Conservation (phyloP, 345 rosid genomes). For the Alliaria petiolata region DNA sequence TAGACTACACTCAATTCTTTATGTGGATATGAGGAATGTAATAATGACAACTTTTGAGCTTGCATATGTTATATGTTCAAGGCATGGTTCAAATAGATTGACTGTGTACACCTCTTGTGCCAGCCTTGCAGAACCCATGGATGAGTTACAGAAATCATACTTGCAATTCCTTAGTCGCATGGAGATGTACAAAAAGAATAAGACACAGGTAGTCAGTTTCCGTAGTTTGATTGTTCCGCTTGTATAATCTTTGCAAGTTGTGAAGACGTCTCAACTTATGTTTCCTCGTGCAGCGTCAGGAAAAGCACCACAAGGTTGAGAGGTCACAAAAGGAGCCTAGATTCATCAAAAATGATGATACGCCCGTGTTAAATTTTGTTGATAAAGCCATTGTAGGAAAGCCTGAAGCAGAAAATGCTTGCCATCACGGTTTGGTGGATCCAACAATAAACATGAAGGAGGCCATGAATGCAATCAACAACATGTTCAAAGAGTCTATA, state of each 20-base stretch:
- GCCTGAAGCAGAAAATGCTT: slow-evolving; percentile 68
- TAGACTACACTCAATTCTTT: too few relatives aligned
- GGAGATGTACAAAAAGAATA: slow-evolving; percentile 64
- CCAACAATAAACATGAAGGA: slow-evolving; percentile 87
- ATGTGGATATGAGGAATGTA: neutral
- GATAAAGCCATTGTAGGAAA: slow-evolving; percentile 72
- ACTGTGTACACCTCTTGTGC: slow-evolving; percentile 7
- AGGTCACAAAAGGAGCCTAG: slow-evolving; percentile 28
- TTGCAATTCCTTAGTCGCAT: slow-evolving; percentile 73
- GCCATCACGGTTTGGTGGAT: slow-evolving; percentile 88
- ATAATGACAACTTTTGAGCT: neutral
- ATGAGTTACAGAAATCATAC: slow-evolving; percentile 80
- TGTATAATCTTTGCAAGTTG: neutral
- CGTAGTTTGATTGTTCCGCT: slow-evolving; percentile 7
- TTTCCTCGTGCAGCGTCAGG: slow-evolving; percentile 41
- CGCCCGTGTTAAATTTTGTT: slow-evolving; percentile 55
- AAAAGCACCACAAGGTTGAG: slow-evolving; percentile 24
- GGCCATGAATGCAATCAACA: slow-evolving; percentile 75
- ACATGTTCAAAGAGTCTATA: slow-evolving; percentile 83
- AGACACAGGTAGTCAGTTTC: slow-evolving; percentile 45
- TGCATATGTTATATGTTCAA: neutral
- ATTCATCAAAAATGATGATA: slow-evolving; percentile 37
- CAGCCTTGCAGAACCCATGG: slow-evolving; percentile 87
- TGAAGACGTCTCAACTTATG: slow-evolving; percentile 3
- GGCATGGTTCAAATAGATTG: neutral